Percentiles rank a stretch among this genome's conserved stretches.
phyloP scores from a whole-genome alignment of 768 basidiomycete species.

The Suillus weaverae region DNA sequence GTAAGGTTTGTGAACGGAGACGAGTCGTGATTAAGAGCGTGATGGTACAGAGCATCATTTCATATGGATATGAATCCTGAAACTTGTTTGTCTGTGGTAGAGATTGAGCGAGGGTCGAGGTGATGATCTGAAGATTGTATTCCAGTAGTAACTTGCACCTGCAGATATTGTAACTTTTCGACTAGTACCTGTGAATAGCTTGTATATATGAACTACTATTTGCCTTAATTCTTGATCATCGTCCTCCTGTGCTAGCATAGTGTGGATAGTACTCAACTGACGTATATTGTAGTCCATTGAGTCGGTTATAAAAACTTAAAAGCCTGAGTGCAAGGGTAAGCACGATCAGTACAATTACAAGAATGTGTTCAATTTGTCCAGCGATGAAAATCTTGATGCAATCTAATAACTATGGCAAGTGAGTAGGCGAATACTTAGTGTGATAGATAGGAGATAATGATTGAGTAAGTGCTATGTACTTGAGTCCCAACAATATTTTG shows the following conservation, averaged over 20 bases:
- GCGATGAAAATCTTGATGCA: background rate
- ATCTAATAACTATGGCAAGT: background rate
- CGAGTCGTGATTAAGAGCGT: slow-evolving; percentile 50
- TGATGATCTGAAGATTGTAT: background rate
- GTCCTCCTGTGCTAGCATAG: background rate
- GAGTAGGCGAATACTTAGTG: slow-evolving; percentile 1
- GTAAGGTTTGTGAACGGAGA: slow-evolving; percentile 51
- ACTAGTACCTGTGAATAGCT: background rate
- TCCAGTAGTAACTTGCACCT: background rate
- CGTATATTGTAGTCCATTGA: background rate
- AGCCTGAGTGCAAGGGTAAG: background rate
- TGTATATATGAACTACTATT: background rate
- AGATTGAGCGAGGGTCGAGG: background rate
- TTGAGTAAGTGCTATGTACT: slow-evolving; percentile 3
- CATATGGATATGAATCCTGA: background rate
- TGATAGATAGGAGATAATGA: slow-evolving; percentile 1
- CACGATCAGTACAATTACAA: background rate
- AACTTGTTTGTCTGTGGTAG: background rate
- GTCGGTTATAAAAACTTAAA: background rate
- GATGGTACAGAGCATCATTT: slow-evolving; percentile 39
- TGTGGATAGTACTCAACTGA: background rate
- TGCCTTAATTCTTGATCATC: background rate
- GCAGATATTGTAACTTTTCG: background rate
- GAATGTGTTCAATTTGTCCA: background rate
- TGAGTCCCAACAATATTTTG: slow-evolving; percentile 13